These are phyloP conservation scores for Excoecaria agallocha DNA, from an alignment of 345 rosid genomes.

Conservation along the genomic window DNA sequence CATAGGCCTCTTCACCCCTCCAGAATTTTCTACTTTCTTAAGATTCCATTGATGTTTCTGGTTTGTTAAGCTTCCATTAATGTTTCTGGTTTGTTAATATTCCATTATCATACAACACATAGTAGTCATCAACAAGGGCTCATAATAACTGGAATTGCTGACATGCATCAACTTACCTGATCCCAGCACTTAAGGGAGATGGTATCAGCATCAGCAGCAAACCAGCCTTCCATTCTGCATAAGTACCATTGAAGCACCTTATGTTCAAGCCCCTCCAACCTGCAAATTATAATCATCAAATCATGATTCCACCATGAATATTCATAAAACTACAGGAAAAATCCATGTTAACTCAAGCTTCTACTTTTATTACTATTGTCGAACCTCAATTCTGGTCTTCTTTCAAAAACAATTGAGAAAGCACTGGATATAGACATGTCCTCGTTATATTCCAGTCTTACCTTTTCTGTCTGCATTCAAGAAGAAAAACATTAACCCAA, in stretches of 20 bases:
- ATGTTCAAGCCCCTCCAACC: slow-evolving; percentile 71
- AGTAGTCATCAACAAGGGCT: neutral
- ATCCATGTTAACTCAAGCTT: neutral
- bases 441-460: slow-evolving; percentile 55
- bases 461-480: slow-evolving; percentile 64
- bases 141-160: neutral
- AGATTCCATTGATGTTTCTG: too few species aligned
- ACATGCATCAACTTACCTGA: slow-evolving; percentile 40
- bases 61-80: neutral
- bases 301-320: neutral
- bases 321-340: neutral
- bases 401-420: slow-evolving; percentile 62
- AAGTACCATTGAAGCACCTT: slow-evolving; percentile 96
- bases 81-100: neutral
- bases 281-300: slow-evolving; percentile 28
- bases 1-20: too few species aligned
- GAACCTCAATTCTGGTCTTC: slow-evolving; percentile 86
- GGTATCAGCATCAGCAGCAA: slow-evolving; percentile 95
- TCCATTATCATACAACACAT: neutral
- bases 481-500: slow-evolving; percentile 20
- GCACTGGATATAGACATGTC: slow-evolving; percentile 77
- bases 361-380: neutral
- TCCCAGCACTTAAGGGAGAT: slow-evolving; percentile 91
- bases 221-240: slow-evolving; percentile 99
- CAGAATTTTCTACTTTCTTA: neutral